Percentiles rank a stretch among this genome's conserved stretches.
phyloP scores from a whole-genome alignment of 75 land plant species.

The Cryptomeria japonica region DNA sequence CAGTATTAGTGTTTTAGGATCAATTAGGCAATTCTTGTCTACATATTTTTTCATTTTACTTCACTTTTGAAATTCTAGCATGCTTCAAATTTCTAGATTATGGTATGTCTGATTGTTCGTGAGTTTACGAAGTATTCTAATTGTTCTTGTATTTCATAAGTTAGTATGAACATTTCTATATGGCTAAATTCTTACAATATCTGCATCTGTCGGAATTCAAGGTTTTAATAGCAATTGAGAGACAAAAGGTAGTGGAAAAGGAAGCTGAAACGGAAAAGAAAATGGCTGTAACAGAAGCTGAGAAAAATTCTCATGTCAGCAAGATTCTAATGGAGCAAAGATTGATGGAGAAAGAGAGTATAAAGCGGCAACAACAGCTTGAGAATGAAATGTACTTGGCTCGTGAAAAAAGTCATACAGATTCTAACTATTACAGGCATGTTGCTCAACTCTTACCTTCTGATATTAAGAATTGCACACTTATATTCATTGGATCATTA shows the following conservation, averaged over 20 bases:
- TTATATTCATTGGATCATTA: neutral
- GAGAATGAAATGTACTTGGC: slow-evolving; percentile 86
- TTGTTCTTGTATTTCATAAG: neutral
- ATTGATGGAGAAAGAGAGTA: slow-evolving; percentile 91
- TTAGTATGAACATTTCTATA: neutral
- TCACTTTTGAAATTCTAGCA: neutral
- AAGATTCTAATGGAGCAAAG: slow-evolving; percentile 86
- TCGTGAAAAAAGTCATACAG: slow-evolving; percentile 77
- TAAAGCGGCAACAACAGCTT: slow-evolving; percentile 65
- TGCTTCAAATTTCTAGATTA: neutral
- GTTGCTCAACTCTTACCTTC: neutral
- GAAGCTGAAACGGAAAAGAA: slow-evolving; percentile 96
- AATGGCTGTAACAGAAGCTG: slow-evolving; percentile 94
- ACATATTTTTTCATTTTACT: neutral
- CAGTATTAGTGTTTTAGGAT: neutral
- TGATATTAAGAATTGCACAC: neutral
- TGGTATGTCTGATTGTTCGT: neutral
- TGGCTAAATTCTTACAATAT: neutral
- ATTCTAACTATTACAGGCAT: slow-evolving; percentile 82
- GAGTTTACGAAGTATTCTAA: neutral
- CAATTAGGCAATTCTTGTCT: neutral
- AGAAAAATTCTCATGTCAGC: slow-evolving; percentile 92
- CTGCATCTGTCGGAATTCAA: slow-evolving; percentile 10
- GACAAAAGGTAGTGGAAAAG: slow-evolving; percentile 89
- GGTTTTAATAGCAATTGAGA: slow-evolving; percentile 94